Conservation (phyloP, 2,329 filamentous ascomycete species). For the Colletotrichum sp. region DNA sequence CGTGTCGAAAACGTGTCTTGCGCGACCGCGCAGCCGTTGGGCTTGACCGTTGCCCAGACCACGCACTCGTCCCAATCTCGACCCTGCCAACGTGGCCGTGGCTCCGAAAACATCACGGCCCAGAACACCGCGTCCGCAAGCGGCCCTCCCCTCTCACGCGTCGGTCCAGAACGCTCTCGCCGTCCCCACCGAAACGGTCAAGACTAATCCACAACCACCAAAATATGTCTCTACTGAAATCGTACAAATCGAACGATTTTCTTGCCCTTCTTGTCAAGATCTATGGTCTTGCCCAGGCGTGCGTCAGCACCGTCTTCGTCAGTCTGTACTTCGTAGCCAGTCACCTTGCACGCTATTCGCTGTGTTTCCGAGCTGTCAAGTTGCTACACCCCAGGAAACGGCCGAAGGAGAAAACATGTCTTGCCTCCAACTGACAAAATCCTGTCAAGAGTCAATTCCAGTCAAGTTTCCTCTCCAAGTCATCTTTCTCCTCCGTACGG, state of each 20-base stretch:
- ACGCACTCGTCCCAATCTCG: not conserved
- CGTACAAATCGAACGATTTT: not conserved
- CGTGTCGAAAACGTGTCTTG: not conserved
- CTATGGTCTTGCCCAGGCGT: not conserved
- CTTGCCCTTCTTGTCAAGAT: rapidly evolving
- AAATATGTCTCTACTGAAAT: not conserved
- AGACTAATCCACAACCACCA: not conserved
- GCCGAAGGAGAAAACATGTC: not conserved
- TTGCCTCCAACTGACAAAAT: not conserved
- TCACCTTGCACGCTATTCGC: not conserved
- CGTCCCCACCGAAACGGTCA: not conserved
- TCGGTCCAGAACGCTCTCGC: not conserved
- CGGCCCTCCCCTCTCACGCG: not conserved
- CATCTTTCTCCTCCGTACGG: not conserved
- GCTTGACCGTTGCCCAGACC: not conserved
- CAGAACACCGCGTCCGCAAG: not conserved
- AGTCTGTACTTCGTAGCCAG: not conserved
- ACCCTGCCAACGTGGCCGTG: not conserved
- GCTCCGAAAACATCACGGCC: not conserved
- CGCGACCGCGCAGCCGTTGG: not conserved
- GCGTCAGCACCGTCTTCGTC: not conserved
- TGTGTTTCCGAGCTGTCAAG: not conserved
- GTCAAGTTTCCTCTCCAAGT: not conserved
- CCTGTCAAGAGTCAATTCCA: not conserved
- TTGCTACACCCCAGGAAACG: not conserved